These are phyloP conservation scores for Solanum chacoense DNA, from an alignment of 305 asterid genomes.

Conservation along the genomic window DNA sequence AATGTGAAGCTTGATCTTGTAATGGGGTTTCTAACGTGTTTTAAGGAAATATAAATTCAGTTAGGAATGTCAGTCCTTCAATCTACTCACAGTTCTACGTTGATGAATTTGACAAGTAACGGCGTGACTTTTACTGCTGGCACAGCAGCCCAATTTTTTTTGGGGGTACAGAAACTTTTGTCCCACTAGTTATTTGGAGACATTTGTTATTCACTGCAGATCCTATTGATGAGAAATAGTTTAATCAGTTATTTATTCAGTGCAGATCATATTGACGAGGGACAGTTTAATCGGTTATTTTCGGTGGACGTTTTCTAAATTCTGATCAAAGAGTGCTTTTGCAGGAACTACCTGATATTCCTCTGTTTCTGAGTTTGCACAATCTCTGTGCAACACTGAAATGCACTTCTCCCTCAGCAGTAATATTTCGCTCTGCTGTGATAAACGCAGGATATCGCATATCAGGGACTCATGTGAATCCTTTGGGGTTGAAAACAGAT, in stretches of 20 bases:
- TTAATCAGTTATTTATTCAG: background rate
- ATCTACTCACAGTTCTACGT: background rate
- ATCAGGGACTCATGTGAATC: constrained; percentile 87
- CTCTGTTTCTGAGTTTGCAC: constrained; percentile 93
- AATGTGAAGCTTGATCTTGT: background rate
- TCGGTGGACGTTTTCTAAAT: background rate
- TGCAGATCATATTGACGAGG: background rate
- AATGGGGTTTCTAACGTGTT: background rate
- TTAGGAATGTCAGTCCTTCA: background rate
- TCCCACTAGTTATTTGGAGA: background rate
- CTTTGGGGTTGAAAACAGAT: constrained; percentile 83
- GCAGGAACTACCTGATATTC: constrained; percentile 86
- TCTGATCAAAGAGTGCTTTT: constrained; percentile 4
- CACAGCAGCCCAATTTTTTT: background rate
- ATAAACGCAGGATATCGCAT: constrained; percentile 94
- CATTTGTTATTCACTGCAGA: background rate
- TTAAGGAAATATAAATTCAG: background rate
- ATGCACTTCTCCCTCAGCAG: constrained; percentile 95
- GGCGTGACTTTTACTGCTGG: background rate
- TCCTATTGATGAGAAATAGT: background rate
- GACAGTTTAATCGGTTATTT: background rate
- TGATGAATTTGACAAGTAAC: background rate
- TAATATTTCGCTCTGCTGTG: constrained; percentile 88
- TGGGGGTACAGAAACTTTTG: background rate
- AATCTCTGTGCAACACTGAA: constrained; percentile 79